Evolutionary conservation across 2,329 filamentous ascomycete genomes (phyloP).

Genomic region (Orbilia blumenaviensis): DNA sequence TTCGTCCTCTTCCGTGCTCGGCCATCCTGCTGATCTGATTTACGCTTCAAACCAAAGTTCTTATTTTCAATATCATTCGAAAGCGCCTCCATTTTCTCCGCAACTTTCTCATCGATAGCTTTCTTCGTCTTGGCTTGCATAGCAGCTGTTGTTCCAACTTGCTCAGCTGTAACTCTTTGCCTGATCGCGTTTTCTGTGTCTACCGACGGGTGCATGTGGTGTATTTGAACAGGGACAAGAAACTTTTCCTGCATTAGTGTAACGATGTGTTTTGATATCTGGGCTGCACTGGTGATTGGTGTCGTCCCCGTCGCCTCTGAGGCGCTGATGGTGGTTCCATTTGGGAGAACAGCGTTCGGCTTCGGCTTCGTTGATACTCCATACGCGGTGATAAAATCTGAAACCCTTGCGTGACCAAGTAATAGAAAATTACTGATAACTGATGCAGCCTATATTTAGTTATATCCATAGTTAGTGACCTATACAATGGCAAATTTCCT

Average conservation of each 20-base stretch:
- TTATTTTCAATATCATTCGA: constrained; percentile 63
- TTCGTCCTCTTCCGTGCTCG: constrained; percentile 54
- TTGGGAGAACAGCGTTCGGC: constrained; percentile 15
- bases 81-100: constrained; percentile 67
- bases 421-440: constrained; percentile 57
- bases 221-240: constrained; percentile 70
- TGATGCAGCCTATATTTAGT: constrained; percentile 52
- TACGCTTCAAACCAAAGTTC: constrained; percentile 60
- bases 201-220: constrained; percentile 69
- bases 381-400: constrained; percentile 61
- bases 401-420: constrained; percentile 60
- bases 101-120: constrained; percentile 69
- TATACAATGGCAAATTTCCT: not conserved
- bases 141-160: constrained; percentile 66
- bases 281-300: constrained; percentile 61
- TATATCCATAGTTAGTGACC: not conserved
- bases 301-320: constrained; percentile 53
- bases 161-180: constrained; percentile 66
- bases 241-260: constrained; percentile 72
- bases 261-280: constrained; percentile 63
- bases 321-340: constrained; percentile 55
- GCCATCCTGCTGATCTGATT: constrained; percentile 57
- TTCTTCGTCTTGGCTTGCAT: constrained; percentile 74
- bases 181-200: constrained; percentile 68
- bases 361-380: constrained; percentile 56